Percentiles rank a stretch among this genome's conserved stretches.
These are phyloP conservation scores for Cochlearia excelsa DNA, from an alignment of 345 rosid species.

Conservation along the genomic window DNA sequence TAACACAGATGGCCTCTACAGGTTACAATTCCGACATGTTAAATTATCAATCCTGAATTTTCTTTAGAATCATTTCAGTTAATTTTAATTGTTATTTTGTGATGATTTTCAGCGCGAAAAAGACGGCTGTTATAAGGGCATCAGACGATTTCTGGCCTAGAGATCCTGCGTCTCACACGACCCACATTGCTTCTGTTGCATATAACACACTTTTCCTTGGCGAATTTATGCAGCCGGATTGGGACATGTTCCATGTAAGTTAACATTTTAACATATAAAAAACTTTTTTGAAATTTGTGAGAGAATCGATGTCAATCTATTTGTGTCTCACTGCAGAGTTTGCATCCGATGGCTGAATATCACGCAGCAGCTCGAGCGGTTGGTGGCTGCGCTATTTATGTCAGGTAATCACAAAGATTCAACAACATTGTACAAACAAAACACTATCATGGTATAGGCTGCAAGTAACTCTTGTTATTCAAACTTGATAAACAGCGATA, in stretches of 20 bases:
- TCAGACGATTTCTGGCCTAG: conserved; percentile 92
- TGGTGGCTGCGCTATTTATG: conserved; percentile 97
- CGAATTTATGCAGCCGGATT: conserved; percentile 97
- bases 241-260: conserved; percentile 99
- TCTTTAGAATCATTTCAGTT: not conserved
- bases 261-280: no score
- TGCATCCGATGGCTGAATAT: conserved; percentile 93
- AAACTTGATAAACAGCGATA: conserved; percentile 54
- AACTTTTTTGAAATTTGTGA: not conserved
- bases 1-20: conserved; percentile 84
- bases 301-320: not conserved
- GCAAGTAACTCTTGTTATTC: not conserved
- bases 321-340: conserved; percentile 56
- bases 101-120: conserved; percentile 57
- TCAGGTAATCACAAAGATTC: conserved; percentile 48
- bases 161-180: conserved; percentile 97
- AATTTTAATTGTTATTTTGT: not conserved
- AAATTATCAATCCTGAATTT: not conserved
- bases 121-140: conserved; percentile 89
- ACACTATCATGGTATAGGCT: conserved; percentile 2
- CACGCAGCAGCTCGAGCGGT: conserved; percentile 94
- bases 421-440: not conserved
- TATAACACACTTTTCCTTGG: conserved; percentile 92
- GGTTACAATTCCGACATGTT: conserved; percentile 28
- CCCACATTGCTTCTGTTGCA: conserved; percentile 88